Percentiles rank a stretch among this genome's conserved stretches.
These are phyloP conservation scores for Saturnispora zaruensis DNA, from an alignment of 805 yeast species.

Conservation along the genomic window DNA sequence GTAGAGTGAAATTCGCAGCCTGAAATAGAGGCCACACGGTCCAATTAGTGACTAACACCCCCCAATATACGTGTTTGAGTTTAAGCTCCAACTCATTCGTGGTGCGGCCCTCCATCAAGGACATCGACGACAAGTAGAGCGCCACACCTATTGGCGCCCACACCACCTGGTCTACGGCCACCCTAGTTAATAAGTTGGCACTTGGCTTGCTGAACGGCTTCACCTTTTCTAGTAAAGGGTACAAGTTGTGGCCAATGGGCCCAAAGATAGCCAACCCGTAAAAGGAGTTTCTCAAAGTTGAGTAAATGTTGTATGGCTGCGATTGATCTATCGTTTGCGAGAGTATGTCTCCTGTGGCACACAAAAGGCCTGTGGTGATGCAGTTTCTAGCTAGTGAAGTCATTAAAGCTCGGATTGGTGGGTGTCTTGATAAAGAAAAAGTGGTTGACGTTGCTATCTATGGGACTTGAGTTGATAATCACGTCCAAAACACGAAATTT, in stretches of 20 bases:
- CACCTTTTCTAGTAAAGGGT: neutral
- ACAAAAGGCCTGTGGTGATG: slow-evolving; percentile 3
- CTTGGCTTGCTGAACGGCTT: neutral
- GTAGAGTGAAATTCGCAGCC: slow-evolving; percentile 59
- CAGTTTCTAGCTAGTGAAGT: neutral
- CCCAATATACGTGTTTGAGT: slow-evolving; percentile 47
- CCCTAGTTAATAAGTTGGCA: slow-evolving; percentile 31
- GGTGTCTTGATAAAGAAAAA: neutral
- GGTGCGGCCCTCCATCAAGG: slow-evolving; percentile 51
- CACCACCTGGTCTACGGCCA: slow-evolving; percentile 58
- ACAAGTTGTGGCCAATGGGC: slow-evolving; percentile 6
- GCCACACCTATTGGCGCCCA: slow-evolving; percentile 80
- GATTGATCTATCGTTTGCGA: slow-evolving; percentile 3
- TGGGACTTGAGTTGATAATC: neutral
- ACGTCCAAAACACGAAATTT: no score
- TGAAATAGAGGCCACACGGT: slow-evolving; percentile 88
- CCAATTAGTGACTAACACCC: slow-evolving; percentile 71
- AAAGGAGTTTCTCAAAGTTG: slow-evolving; percentile 1
- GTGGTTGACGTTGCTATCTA: neutral
- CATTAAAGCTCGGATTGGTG: neutral
- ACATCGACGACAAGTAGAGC: slow-evolving; percentile 58
- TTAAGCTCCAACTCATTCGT: slow-evolving; percentile 33
- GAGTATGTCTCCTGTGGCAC: slow-evolving; percentile 4
- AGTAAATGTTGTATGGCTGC: neutral
- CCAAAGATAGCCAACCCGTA: slow-evolving; percentile 6